Percentiles rank a stretch among this genome's conserved stretches.
These are phyloP conservation scores for Malus asiatica DNA, from an alignment of 306 rosid genomes.

Conservation along the genomic window DNA sequence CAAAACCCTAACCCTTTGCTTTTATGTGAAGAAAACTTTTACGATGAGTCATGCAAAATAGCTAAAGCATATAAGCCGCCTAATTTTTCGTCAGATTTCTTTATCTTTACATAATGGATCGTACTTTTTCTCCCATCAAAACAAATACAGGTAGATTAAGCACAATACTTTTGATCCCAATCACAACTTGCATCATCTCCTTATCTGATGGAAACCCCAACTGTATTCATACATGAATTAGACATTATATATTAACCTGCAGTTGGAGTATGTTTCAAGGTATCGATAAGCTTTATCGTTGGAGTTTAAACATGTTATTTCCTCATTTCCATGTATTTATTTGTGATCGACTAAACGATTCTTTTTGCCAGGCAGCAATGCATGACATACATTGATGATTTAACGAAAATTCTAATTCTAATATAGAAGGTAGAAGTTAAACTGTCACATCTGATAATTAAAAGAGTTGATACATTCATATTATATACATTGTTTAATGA, in stretches of 20 bases:
- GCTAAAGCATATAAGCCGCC: background rate
- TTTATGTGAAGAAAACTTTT: background rate
- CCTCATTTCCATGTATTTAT: too few species aligned
- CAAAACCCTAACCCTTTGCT: too few species aligned
- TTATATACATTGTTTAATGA: too few species aligned
- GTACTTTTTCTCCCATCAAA: slow-evolving; percentile 13
- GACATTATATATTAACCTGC: background rate
- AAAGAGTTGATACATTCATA: too few species aligned
- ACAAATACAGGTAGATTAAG: slow-evolving; percentile 14
- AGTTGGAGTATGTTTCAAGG: background rate
- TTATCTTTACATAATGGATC: slow-evolving; percentile 1
- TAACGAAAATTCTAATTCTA: too few species aligned
- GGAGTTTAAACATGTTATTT: too few species aligned
- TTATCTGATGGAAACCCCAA: background rate
- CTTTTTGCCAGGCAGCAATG: too few species aligned
- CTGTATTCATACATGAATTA: background rate
- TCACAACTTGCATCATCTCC: background rate
- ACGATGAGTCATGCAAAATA: background rate
- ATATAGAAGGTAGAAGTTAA: too few species aligned
- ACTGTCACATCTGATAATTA: too few species aligned
- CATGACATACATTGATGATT: too few species aligned
- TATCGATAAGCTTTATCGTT: too few species aligned
- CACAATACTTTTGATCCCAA: slow-evolving; percentile 13
- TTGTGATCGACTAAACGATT: too few species aligned
- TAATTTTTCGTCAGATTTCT: background rate